A percentile compares a stretch with the other conserved stretches of the same genome.
Conservation (phyloP, 106 monocot genomes). For the Acorus gramineus region DNA sequence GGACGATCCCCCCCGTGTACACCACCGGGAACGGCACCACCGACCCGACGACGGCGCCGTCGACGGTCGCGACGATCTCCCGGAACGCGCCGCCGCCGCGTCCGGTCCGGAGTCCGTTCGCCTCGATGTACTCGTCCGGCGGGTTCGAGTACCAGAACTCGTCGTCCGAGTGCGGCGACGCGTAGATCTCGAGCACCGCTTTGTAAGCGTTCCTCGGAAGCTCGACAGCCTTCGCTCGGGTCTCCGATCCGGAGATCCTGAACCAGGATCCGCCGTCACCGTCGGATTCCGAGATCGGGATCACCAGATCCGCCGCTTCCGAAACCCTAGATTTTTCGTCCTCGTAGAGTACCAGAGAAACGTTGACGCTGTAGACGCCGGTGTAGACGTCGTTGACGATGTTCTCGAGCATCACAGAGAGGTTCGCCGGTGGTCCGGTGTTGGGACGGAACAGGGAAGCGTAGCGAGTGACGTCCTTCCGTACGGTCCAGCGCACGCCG, state of each 20-base stretch:
- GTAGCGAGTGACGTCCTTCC: constrained; percentile 67
- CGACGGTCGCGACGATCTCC: constrained; percentile 23
- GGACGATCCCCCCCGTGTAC: constrained; percentile 39
- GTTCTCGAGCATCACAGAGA: constrained; percentile 76
- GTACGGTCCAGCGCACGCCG: constrained; percentile 64
- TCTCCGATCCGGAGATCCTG: constrained; percentile 8
- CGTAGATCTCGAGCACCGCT: constrained; percentile 18
- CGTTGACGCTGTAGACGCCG: constrained; percentile 41
- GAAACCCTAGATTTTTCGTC: constrained; percentile 1
- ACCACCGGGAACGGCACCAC: constrained; percentile 40
- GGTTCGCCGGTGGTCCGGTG: background rate
- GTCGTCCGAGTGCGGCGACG: constrained; percentile 7
- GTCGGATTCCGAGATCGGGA: constrained; percentile 27
- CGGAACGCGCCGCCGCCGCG: constrained; percentile 45
- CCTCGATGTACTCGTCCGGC: constrained; percentile 5
- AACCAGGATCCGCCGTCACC: constrained; percentile 43
- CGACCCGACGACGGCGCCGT: constrained; percentile 30
- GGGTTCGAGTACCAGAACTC: constrained; percentile 49
- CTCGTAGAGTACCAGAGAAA: constrained; percentile 49
- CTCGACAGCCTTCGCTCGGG: background rate
- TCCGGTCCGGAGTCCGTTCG: constrained; percentile 8
- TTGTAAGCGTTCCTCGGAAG: constrained; percentile 17
- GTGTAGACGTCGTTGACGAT: constrained; percentile 38
- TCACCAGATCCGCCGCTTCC: constrained; percentile 44
- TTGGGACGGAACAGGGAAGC: constrained; percentile 25